Percentiles rank a stretch among this genome's conserved stretches.
These are phyloP conservation scores for Colletotrichum viniferum DNA, from an alignment of 2,329 filamentous ascomycete genomes.

Conservation along the genomic window DNA sequence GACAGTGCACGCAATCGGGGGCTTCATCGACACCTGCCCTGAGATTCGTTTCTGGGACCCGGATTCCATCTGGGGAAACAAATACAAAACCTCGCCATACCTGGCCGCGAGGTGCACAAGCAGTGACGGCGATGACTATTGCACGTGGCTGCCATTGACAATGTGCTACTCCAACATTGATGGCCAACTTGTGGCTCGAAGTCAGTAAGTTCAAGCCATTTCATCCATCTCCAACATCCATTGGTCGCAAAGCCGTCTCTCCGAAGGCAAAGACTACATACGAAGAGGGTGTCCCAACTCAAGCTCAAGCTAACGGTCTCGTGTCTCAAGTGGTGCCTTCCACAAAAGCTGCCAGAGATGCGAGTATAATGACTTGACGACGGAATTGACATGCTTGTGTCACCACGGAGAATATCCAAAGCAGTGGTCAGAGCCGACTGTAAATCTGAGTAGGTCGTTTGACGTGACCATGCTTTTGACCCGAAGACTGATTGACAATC, in stretches of 20 bases:
- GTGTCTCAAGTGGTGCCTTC: not conserved
- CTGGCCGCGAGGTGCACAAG: not conserved
- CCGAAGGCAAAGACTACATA: not conserved
- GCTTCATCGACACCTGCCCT: not conserved
- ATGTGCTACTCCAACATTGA: not conserved
- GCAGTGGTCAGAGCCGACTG: not conserved
- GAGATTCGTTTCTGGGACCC: not conserved
- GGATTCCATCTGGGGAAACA: not conserved
- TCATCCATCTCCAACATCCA: not conserved
- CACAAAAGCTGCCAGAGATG: not conserved
- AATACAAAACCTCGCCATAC: not conserved
- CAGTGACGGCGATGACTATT: not conserved
- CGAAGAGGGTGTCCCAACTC: not conserved
- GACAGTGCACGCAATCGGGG: not conserved
- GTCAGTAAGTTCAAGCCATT: not conserved
- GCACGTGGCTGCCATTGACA: not conserved
- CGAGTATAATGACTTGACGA: not conserved
- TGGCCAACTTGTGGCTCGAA: not conserved
- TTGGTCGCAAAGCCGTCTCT: not conserved
- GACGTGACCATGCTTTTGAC: accelerated
- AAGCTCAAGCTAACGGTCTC: not conserved
- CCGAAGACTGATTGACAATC: not conserved
- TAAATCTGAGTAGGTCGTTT: not conserved
- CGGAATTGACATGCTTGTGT: not conserved
- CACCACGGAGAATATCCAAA: not conserved